Evolutionary conservation across 2,329 filamentous ascomycete genomes (phyloP).

Genomic region (Alternaria novae-zelandiae): DNA sequence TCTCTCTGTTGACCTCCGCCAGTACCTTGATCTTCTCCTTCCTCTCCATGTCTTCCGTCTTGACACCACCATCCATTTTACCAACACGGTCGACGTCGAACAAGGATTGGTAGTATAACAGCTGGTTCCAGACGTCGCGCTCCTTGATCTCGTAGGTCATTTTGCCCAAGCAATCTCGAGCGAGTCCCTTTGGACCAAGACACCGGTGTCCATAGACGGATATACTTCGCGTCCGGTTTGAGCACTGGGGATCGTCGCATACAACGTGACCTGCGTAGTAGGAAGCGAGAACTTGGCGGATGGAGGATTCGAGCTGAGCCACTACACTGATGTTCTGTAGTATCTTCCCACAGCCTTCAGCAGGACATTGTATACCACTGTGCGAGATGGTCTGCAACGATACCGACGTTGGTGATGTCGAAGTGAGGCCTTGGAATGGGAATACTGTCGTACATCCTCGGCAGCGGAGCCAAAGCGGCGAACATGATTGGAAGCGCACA

Average conservation of each 20-base stretch:
- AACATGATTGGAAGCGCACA: conserved; percentile 83
- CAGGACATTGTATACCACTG: conserved; percentile 75
- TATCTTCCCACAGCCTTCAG: conserved; percentile 65
- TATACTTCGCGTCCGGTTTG: conserved; percentile 86
- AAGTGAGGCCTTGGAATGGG: conserved; percentile 75
- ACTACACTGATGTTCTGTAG: conserved; percentile 77
- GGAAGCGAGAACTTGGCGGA: conserved; percentile 75
- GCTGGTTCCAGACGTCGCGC: conserved; percentile 92
- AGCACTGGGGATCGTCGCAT: conserved; percentile 88
- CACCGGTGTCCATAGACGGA: conserved; percentile 91
- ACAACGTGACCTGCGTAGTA: conserved; percentile 95
- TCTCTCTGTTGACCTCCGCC: conserved; percentile 79
- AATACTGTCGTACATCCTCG: conserved; percentile 76
- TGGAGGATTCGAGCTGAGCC: conserved; percentile 84
- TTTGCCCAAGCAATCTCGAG: conserved; percentile 79
- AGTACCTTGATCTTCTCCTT: conserved; percentile 67
- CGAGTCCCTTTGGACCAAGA: conserved; percentile 84
- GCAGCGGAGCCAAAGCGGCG: conserved; percentile 79
- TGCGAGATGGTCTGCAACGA: conserved; percentile 62
- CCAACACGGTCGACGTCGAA: conserved; percentile 90
- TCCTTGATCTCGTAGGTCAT: conserved; percentile 91
- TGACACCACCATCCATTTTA: conserved; percentile 54
- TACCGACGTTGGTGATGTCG: conserved; percentile 16
- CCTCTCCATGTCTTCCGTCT: conserved; percentile 58
- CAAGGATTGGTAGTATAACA: conserved; percentile 82